Percentiles rank a stretch among this genome's conserved stretches.
These are phyloP conservation scores for Sungouiozyma ichnusensis DNA, from an alignment of 805 yeast genomes.

Conservation along the genomic window DNA sequence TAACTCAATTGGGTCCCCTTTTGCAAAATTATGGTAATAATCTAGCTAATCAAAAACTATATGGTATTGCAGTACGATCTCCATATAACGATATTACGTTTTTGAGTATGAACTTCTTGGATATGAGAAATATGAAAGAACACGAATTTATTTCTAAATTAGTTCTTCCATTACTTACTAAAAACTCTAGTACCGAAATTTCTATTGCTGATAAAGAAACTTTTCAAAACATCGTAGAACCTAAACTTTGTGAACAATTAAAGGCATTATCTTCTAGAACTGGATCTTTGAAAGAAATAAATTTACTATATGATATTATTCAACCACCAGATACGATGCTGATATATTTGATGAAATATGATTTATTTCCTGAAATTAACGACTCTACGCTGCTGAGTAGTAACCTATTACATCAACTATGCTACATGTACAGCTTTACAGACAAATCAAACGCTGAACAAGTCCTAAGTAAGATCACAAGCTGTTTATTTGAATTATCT, in stretches of 20 bases:
- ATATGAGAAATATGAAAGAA: not conserved
- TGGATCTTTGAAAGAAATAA: not conserved
- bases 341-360: not conserved
- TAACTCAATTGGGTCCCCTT: not conserved
- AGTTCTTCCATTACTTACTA: not conserved
- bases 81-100: not conserved
- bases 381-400: not conserved
- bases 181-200: not conserved
- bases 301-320: slow-evolving; percentile 2
- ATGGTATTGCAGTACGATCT: not conserved
- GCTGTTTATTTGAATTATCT: not conserved
- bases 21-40: not conserved
- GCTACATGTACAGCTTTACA: not conserved
- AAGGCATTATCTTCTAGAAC: not conserved
- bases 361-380: slow-evolving; percentile 1
- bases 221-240: not conserved
- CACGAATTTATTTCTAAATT: not conserved
- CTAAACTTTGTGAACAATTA: not conserved
- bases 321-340: slow-evolving; percentile 1
- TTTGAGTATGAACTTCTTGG: not conserved
- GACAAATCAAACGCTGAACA: not conserved
- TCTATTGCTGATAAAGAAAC: not conserved
- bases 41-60: not conserved
- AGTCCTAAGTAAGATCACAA: not conserved
- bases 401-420: not conserved